These are phyloP conservation scores for Flaveria linearis DNA, from an alignment of 129 eudicot species.

Conservation along the genomic window DNA sequence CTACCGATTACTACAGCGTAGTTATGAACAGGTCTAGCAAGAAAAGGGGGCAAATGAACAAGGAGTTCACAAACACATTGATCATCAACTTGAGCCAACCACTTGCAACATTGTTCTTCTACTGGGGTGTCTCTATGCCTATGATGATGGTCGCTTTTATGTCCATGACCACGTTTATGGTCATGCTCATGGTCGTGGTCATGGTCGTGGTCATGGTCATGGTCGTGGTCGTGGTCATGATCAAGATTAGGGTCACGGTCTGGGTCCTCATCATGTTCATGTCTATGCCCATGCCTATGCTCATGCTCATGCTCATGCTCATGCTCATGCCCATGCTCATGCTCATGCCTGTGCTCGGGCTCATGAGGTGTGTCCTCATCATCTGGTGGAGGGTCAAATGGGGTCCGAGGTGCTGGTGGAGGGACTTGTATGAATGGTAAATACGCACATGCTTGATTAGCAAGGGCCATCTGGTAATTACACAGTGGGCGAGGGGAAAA, in stretches of 20 bases:
- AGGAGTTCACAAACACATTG: constrained; percentile 79
- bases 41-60: constrained; percentile 68
- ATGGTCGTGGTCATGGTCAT: not conserved
- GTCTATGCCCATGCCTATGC: not conserved
- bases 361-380: constrained; percentile 4
- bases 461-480: constrained; percentile 63
- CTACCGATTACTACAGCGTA: constrained; percentile 49
- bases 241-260: constrained; percentile 28
- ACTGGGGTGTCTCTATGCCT: constrained; percentile 33
- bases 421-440: constrained; percentile 51
- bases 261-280: not conserved
- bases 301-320: constrained; percentile 18
- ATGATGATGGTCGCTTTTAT: constrained; percentile 4
- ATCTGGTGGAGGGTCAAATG: constrained; percentile 41
- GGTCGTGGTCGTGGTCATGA: not conserved
- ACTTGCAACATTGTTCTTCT: constrained; percentile 70
- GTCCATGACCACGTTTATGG: constrained; percentile 11
- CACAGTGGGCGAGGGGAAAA: constrained; percentile 58
- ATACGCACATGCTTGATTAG: constrained; percentile 61
- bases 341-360: not conserved
- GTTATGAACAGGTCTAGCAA: constrained; percentile 64
- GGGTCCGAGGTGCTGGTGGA: constrained; percentile 49
- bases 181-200: too few relatives aligned
- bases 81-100: constrained; percentile 63
- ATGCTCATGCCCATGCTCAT: not conserved